Evolutionary conservation across 2,329 filamentous ascomycete species (phyloP), one percentile per base, ranked within the genome.

Genomic region (Teratosphaeria gauchensis): DNA sequence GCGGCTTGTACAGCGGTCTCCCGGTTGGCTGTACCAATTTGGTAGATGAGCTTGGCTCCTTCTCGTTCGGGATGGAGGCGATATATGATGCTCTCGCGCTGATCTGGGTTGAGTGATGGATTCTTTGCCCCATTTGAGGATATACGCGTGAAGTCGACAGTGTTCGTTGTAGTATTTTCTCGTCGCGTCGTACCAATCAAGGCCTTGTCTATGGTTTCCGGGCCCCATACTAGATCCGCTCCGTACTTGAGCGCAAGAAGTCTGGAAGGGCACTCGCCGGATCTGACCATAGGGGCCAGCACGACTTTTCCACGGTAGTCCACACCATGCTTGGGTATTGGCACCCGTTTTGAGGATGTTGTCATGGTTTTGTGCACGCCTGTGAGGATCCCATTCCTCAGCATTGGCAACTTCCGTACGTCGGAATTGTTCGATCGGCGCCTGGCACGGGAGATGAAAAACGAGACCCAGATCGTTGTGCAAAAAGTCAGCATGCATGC

Each of bases 211-310:
- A 99, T 87, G 4, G 92, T 97, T 74, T 99, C 94, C 32, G 94
- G 94, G 12, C 94, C 92, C 92, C 94, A 99, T 65, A 99, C 94
- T 16, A 99, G 80, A 74, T 99, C 94, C 56, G 94, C 94, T 65
- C 94, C 94, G 73, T 99, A 97, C 70, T 95, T 89, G 62, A 99
- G 83, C 33, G 94, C 90, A 51, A 95, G 77, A 30, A 99, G 82
- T 59, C 94, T 86, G 46, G 90, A 94, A 2, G 94, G 92, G 61
- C 96, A 79, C 78, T 99, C 94, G 71, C 94, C 94, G n/a, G 90
- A 95, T 66, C 94, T 63, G 38, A 71, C 69, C 94, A 99, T 99
- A 48, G 94, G 94, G 62, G 94, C 94, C 63, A 99, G 87, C 52
- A 97, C 94, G 64, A 97, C 77, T 75, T 95, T 96, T 75, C 89